Base-by-base conservation (phyloP, 306 rosid species). In the Erythrophleum fordii region DNA sequence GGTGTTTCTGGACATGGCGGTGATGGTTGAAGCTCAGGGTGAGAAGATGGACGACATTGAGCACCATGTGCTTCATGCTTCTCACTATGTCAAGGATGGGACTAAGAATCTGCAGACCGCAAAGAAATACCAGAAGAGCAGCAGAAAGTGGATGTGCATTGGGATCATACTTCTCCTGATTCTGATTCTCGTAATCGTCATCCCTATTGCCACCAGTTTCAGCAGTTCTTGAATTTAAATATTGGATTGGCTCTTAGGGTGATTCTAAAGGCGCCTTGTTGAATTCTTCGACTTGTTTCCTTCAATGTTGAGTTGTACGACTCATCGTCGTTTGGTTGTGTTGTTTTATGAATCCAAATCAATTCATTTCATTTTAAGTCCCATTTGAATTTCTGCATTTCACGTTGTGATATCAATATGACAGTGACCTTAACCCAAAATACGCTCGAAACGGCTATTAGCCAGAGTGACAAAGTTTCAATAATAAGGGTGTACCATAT, bases 11-110 rank as follows among this genome's bases (percentile, higher is more conserved):
- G 98, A 94, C 45, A 94, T 94, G 98, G 98, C 98, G 12, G 98
- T 94, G 6, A 89, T 94, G 98, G 97, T 94, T 76, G 98, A 94
- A 68, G 94, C 94, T 1, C 98, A 94, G 34, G 98, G 97, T 5
- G 98, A 92, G 81, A 86, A 94, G 77, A 92, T 94, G 97, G 98
- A 94, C 58, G 92, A 94, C 60, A 94, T 94, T 45, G 98, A 94
- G 45, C 98, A 94, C 31, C 97, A 94, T 34, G 98, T 94, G 7
- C 46, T 94, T 41, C 91, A 91, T 80, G 89, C 98, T 60, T 77
- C 91, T 0, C 89, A 89, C 5, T 92, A 94, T 81, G 97, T 94
- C 2, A 91, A 81, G 52, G 98, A 88, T 86, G 98, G 94, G 2
- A 88, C 86, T 5, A 94, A 88, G 83, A 85, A 81, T 25, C 86